Evolutionary conservation across 345 rosid species (phyloP), one percentile per base, ranked within the genome.

Genomic region (Hibiscus syriacus): DNA sequence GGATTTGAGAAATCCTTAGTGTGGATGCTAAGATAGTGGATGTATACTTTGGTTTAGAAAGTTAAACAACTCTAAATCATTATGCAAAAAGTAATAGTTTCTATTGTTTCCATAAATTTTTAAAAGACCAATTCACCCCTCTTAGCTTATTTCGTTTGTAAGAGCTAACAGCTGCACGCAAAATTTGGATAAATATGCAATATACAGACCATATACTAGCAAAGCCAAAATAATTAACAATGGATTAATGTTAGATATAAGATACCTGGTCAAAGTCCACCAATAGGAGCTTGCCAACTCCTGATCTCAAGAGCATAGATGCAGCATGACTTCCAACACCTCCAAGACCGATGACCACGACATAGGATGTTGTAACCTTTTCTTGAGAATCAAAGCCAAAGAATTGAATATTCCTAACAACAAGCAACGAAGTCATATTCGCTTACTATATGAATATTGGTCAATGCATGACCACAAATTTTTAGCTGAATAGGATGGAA

Each of bases 321-420:
- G 97, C 96, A 70, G 97, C 98, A 80, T 90, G 98, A 73, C 96
- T 90, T 64, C 98, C 98, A 55, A 93, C 97, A 68, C 97, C 96
- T 76, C 97, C 98, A n/a, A 93, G 98, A 66, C 98, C 98, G 67
- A 93, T 86, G 70, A 90, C 86, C 59, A 90, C 97, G 73, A 89
- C 96, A 77, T 88, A 93, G 55, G 98, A 90, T 66, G 82, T 66
- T 53, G 90, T 83, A 70, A 93, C 94, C 74, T 86, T 89, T 71
- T 73, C 76, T 66, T 90, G 98, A 54, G 84, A 78, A 49, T 88
- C 88, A 26, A 84, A 74, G 72, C 92, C 94, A 81, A 88, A 93
- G 82, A 93, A 93, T 68, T 93, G 98, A 70, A 93, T 88, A 72
- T 93, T 93, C 92, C 98, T 92, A 68, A 57, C 4, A 72, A 55